A percentile compares a stretch with the other conserved stretches of the same genome.
phyloP scores from a whole-genome alignment of 2,329 filamentous ascomycete species.

The Ceratocystis alfenasii region DNA sequence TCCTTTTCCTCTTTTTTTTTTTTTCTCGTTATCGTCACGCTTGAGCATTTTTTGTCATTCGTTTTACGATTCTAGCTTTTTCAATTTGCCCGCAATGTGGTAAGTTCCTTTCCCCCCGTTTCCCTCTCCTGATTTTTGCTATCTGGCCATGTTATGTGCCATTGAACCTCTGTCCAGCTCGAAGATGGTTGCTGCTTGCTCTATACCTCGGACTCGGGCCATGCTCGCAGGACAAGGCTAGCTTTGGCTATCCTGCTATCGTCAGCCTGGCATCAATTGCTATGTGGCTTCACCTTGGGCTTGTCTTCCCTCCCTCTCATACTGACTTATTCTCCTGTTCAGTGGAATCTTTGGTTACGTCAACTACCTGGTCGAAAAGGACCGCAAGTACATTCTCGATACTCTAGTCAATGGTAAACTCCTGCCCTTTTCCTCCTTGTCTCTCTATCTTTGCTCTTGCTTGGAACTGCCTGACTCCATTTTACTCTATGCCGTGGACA shows the following conservation, averaged over 20 bases:
- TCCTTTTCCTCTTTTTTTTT: constrained; percentile 13
- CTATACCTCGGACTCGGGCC: background rate
- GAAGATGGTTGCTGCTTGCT: background rate
- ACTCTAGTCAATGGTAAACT: constrained; percentile 85
- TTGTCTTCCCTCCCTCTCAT: constrained; percentile 17
- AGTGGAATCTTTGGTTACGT: constrained; percentile 98
- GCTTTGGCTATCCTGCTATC: background rate
- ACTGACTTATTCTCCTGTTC: constrained; percentile 23
- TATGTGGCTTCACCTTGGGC: background rate
- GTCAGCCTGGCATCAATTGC: background rate
- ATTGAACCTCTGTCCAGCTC: background rate
- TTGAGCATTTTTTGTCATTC: constrained; percentile 19
- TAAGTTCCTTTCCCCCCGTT: constrained; percentile 19
- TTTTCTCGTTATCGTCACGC: constrained; percentile 11
- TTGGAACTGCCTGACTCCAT: no score
- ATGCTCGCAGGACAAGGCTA: background rate
- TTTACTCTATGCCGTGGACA: background rate
- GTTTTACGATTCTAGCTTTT: constrained; percentile 20
- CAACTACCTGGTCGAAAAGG: constrained; percentile 98
- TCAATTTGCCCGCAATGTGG: constrained; percentile 22
- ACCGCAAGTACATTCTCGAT: constrained; percentile 89
- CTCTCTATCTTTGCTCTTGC: background rate
- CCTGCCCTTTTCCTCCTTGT: constrained; percentile 23
- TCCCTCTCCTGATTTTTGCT: constrained; percentile 4
- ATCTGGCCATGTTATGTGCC: constrained; percentile 6